Base-by-base conservation (phyloP, 192 early-diverging fungal genomes). In the Backusella luteola region DNA sequence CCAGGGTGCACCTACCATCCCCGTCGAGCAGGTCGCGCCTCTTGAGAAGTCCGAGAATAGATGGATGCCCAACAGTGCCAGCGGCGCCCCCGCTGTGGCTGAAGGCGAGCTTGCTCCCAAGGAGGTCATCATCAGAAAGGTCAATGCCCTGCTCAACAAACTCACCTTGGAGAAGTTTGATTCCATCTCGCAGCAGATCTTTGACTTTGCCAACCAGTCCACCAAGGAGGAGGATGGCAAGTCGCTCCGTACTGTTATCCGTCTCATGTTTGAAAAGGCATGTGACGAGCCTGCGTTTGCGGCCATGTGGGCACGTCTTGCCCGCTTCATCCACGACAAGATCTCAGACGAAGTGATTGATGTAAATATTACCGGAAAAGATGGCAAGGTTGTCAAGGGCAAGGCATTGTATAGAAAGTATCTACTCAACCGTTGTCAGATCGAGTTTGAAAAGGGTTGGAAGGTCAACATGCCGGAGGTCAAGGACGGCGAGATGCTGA, bases 151-250 rank as follows among this genome's bases (percentile, higher is more conserved):
- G 34, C 85, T 99, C 68, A 99, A 99, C 90, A 99, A 99, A 89
- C 85, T 99, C 70, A 97, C 98, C 6, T 81, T 94, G 0, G 98
- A 99, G 77, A 97, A 95, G 84, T 99, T 99, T 80, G 94, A 95
- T 39, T 80, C 84, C 12, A 91, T 99, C 34, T 90, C 93, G 1
- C 87, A 88, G 70, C 92, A 99, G 83, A 93, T 99, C 67, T 82
- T 96, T 44, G 87, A 88, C 32, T 89, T 90, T 81, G 94, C 92
- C 34, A 92, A 96, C 73, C 85, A 90, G 75, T 91, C 88, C 11
- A 80, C 83, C 78, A 87, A 87, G 69, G 90, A 92, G 83, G 85
- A 78, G 15, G 88, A 93, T 74, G 91, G 93, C 15, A 85, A 84
- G 6, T 91, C 95, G 12, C 85, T 99, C 69, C 90, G 89, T 78